Conservation (phyloP, 1,284 basidiomycete genomes). For the Earliella scabrosa region DNA sequence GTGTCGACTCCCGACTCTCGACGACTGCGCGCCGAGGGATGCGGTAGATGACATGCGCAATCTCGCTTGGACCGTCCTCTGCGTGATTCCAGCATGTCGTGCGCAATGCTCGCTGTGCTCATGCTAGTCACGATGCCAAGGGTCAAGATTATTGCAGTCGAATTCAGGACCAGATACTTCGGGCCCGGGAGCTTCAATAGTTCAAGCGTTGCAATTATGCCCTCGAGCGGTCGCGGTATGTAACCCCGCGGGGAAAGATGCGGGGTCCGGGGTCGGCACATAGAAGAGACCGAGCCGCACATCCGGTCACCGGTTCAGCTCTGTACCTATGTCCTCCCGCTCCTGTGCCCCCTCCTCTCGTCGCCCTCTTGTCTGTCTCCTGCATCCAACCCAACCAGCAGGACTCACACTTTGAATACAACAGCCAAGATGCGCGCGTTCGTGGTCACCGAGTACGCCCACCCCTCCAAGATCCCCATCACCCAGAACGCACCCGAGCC, state of each 20-base stretch:
- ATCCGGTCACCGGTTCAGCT: neutral
- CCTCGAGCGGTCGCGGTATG: neutral
- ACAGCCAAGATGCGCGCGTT: slow-evolving; percentile 79
- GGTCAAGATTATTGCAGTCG: too few relatives aligned
- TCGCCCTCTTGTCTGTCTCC: neutral
- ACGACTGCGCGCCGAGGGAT: too few relatives aligned
- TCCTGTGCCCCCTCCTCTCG: neutral
- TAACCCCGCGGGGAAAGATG: neutral
- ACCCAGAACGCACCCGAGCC: slow-evolving; percentile 66
- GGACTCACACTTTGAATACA: too few relatives aligned
- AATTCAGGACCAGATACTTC: too few relatives aligned
- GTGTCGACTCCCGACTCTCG: too few relatives aligned
- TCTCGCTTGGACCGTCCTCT: too few relatives aligned
- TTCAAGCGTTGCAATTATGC: neutral
- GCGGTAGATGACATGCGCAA: too few relatives aligned
- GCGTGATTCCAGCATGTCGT: too few relatives aligned
- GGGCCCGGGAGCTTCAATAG: too few relatives aligned
- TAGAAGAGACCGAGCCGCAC: neutral
- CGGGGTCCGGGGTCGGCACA: slow-evolving; percentile 1
- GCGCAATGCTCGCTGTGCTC: too few relatives aligned
- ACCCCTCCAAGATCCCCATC: slow-evolving; percentile 73
- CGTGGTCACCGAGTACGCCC: slow-evolving; percentile 71
- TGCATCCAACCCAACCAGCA: neutral
- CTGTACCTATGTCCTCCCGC: neutral
- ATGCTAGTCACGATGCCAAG: too few relatives aligned